phyloP scores from a whole-genome alignment of 176 grass and related monocot genomes.

The Avena eriantha region DNA sequence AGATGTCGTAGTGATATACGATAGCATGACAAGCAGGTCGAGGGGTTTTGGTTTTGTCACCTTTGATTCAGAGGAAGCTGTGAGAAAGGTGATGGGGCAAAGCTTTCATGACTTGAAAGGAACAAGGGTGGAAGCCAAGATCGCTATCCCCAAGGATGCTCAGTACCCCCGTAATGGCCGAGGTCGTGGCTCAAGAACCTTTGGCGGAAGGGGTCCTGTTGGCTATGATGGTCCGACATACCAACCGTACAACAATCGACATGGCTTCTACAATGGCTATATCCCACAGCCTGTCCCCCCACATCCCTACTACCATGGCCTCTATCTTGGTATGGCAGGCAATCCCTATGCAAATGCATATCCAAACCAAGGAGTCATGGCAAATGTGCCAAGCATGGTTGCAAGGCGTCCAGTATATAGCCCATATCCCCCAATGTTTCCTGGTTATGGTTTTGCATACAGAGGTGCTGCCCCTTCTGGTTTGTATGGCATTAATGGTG shows the following conservation, averaged over 20 bases:
- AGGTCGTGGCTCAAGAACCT: conserved; percentile 39
- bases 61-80: conserved; percentile 67
- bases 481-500: conserved; percentile 51
- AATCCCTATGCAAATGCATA: conserved; percentile 55
- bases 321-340: conserved; percentile 38
- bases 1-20: conserved; percentile 80
- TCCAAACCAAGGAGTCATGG: conserved; percentile 38
- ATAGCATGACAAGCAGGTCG: conserved; percentile 59
- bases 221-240: conserved; percentile 39
- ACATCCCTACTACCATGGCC: conserved; percentile 32
- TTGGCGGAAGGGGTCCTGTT: conserved; percentile 38
- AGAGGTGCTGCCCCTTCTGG: conserved; percentile 53
- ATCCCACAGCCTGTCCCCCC: conserved; percentile 43
- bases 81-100: conserved; percentile 59
- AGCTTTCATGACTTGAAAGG: conserved; percentile 73
- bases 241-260: conserved; percentile 42
- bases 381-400: conserved; percentile 53
- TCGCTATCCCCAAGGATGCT: conserved; percentile 76
- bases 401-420: conserved; percentile 52
- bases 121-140: conserved; percentile 72
- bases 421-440: conserved; percentile 49
- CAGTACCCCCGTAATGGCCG: conserved; percentile 39
- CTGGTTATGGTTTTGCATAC: conserved; percentile 47
- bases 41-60: conserved; percentile 93
- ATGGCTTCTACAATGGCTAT: conserved; percentile 49